These are phyloP conservation scores for Aspergillus amoenus DNA, from an alignment of 2,329 filamentous ascomycete genomes.

Conservation along the genomic window DNA sequence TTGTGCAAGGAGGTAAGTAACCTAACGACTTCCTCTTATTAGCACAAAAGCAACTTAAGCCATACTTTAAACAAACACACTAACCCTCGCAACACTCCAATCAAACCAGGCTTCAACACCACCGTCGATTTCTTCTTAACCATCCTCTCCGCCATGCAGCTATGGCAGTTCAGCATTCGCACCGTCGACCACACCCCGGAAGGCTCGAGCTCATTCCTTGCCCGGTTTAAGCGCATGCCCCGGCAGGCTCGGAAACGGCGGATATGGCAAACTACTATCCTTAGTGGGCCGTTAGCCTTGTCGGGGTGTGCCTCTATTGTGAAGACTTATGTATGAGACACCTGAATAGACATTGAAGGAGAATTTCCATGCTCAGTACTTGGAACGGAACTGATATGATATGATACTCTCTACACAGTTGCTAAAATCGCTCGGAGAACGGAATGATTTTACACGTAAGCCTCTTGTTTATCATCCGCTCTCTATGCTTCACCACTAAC, in stretches of 20 bases:
- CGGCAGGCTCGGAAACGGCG: conserved; percentile 31
- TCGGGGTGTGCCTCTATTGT: conserved; percentile 37
- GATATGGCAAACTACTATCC: conserved; percentile 36
- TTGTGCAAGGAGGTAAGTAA: conserved; percentile 34
- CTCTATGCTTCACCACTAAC: not conserved
- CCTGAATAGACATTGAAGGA: not conserved
- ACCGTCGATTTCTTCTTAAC: conserved; percentile 35
- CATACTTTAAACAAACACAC: not conserved
- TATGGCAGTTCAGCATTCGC: conserved; percentile 38
- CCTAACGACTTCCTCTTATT: not conserved
- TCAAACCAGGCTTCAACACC: conserved; percentile 30
- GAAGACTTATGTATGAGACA: conserved; percentile 33
- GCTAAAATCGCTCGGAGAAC: conserved; percentile 33
- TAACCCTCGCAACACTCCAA: too few relatives aligned
- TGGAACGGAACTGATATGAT: not conserved
- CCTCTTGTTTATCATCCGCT: not conserved
- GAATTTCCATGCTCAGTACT: too few relatives aligned
- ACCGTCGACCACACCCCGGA: conserved; percentile 25
- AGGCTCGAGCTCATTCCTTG: conserved; percentile 22
- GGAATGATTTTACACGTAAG: conserved; percentile 34
- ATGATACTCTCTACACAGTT: conserved; percentile 18
- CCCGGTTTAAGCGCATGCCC: conserved; percentile 29
- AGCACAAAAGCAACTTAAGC: not conserved
- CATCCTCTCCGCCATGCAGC: conserved; percentile 31
- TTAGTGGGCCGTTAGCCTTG: conserved; percentile 35